Conservation (phyloP, 2,329 filamentous ascomycete species). For the Colletotrichum lindemuthianum region DNA sequence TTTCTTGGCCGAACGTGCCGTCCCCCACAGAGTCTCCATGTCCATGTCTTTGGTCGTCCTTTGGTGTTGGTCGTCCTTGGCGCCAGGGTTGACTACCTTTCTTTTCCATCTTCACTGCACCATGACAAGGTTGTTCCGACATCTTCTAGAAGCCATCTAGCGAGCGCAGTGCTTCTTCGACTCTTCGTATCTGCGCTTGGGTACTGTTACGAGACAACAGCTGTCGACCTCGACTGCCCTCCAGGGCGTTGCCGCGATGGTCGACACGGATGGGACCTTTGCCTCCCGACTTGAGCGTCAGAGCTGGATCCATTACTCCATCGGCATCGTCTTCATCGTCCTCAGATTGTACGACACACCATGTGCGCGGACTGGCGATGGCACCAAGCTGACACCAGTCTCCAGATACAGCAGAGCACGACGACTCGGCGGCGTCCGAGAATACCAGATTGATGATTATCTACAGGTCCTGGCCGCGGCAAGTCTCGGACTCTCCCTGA, state of each 20-base stretch:
- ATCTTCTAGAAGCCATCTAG: too few species aligned
- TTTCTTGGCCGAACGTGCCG: too few species aligned
- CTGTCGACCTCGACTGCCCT: background rate
- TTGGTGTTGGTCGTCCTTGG: too few species aligned
- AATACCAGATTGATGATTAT: constrained; percentile 26
- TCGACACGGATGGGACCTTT: background rate
- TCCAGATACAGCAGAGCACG: constrained; percentile 23
- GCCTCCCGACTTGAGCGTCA: constrained; percentile 6
- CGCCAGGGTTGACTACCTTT: too few species aligned
- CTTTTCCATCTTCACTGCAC: too few species aligned
- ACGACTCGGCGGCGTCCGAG: constrained; percentile 5
- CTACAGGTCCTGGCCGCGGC: constrained; percentile 31
- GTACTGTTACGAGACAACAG: too few species aligned
- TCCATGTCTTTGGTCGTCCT: too few species aligned
- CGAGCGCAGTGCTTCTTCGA: too few species aligned
- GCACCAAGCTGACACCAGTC: background rate
- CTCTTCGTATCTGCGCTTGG: background rate
- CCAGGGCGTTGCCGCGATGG: constrained; percentile 1
- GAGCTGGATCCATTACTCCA: constrained; percentile 20
- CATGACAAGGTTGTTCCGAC: too few species aligned
- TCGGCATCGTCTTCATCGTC: constrained; percentile 14
- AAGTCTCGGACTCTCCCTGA: background rate
- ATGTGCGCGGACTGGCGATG: background rate
- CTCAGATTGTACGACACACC: constrained; percentile 13
- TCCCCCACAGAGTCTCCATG: too few species aligned